Percentiles rank a stretch among this genome's conserved stretches.
phyloP scores from a whole-genome alignment of 1,139 yeast genomes.

The Chernovozyma sophiae-reginae region DNA sequence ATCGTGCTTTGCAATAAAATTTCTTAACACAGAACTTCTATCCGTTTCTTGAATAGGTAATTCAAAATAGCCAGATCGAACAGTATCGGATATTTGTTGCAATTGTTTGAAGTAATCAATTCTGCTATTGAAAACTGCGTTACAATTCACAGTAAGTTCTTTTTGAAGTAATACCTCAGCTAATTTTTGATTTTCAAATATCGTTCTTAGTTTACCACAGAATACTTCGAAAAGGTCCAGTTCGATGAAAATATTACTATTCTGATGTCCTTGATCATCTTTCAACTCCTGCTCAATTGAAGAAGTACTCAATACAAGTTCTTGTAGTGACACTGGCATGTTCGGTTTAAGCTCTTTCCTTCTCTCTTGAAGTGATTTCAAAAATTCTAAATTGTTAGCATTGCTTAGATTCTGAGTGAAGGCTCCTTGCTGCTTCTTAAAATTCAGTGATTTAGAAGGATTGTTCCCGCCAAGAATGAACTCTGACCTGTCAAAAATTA shows the following conservation, averaged over 20 bases:
- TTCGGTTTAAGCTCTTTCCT: slow-evolving; percentile 28
- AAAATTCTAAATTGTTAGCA: slow-evolving; percentile 25
- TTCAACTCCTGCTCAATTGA: slow-evolving; percentile 11
- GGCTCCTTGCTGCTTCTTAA: slow-evolving; percentile 22
- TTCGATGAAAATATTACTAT: slow-evolving; percentile 22
- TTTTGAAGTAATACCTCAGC: slow-evolving; percentile 37
- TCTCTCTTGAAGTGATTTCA: slow-evolving; percentile 25
- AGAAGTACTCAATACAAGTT: slow-evolving; percentile 19
- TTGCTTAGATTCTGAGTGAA: slow-evolving; percentile 23
- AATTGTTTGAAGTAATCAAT: slow-evolving; percentile 78
- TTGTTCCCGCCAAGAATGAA: slow-evolving; percentile 24
- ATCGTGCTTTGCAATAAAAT: background rate
- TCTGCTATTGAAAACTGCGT: slow-evolving; percentile 69
- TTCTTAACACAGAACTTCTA: background rate
- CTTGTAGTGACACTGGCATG: slow-evolving; percentile 28
- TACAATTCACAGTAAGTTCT: slow-evolving; percentile 50
- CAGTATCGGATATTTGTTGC: slow-evolving; percentile 82
- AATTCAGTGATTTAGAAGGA: slow-evolving; percentile 18
- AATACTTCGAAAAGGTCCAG: slow-evolving; percentile 22
- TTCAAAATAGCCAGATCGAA: slow-evolving; percentile 28
- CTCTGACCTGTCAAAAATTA: slow-evolving; percentile 52
- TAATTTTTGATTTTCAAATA: slow-evolving; percentile 41
- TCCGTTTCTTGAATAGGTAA: background rate
- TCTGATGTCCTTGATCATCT: slow-evolving; percentile 17
- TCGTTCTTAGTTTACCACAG: slow-evolving; percentile 19